Percentiles rank a stretch among this genome's conserved stretches.
Conservation (phyloP, 2,329 filamentous ascomycete species). For the Colletotrichum tamarilloi region DNA sequence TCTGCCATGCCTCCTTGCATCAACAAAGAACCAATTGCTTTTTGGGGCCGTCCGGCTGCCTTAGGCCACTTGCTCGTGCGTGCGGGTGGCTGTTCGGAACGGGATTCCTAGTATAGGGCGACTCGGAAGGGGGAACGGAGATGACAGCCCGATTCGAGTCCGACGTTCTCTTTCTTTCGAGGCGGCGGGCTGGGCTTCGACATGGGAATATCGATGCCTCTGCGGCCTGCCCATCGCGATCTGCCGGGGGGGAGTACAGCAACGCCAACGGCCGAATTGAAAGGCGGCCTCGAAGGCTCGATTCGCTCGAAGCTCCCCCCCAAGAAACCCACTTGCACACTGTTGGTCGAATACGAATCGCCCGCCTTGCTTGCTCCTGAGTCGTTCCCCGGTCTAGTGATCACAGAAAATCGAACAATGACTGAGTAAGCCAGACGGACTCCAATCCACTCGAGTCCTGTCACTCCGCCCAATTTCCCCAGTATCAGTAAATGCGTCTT, state of each 20-base stretch:
- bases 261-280: slow-evolving; percentile 16
- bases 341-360: slow-evolving; percentile 20
- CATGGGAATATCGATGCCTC: neutral
- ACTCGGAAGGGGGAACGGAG: slow-evolving; percentile 25
- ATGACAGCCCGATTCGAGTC: slow-evolving; percentile 21
- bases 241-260: neutral
- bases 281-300: neutral
- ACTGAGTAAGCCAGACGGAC: neutral
- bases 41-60: neutral
- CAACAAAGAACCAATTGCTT: neutral
- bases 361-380: neutral
- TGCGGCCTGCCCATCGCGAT: slow-evolving; percentile 9
- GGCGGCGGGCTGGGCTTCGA: slow-evolving; percentile 3
- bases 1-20: neutral
- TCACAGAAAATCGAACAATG: neutral
- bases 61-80: neutral
- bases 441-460: neutral
- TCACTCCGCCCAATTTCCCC: slow-evolving; percentile 23
- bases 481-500: neutral
- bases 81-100: neutral
- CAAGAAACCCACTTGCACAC: neutral
- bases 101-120: slow-evolving; percentile 16
- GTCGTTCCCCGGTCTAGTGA: slow-evolving; percentile 7
- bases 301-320: neutral
- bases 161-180: slow-evolving; percentile 6